Evolutionary conservation across 202 grass and related monocot genomes (phyloP), one percentile per base, ranked within the genome.

Genomic region (Hordeum pubiflorum): DNA sequence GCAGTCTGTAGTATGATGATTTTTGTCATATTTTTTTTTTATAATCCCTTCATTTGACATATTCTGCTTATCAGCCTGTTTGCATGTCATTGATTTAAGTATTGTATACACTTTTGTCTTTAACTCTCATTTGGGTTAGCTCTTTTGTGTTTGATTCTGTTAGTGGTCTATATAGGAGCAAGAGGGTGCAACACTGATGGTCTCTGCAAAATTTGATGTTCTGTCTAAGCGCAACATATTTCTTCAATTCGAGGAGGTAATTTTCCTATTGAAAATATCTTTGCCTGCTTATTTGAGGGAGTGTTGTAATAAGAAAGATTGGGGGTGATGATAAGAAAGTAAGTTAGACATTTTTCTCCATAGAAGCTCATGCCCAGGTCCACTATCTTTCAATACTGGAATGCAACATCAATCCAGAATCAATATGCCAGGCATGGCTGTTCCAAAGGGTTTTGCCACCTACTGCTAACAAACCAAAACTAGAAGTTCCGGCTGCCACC

Each of bases 191-290:
- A 93, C 92, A 65, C 80, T 97, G 84, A 74, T 94, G 80, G 94
- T 97, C 73, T 94, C 91, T 80, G 91, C 91, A 40, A 94, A 87
- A 77, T 97, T 97, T 77, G 84, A 68, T 79, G 67, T 94, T 82
- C 48, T 97, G 36, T 91, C 94, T 69, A 93, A 93, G 60, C 92
- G 91, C 66, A 94, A 94, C 65, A 94, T 97, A 64, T 94, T 91
- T 87, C 94, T 97, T 91, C 88, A 94, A 59, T 97, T 97, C 82
- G 88, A 97, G 87, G 94, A 92, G 94, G 92, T 97, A 86, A 50
- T 57, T 41, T 78, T 10, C 5, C 24, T 15, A 31, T 41, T 4
- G 34, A 58, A 38, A 88, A 69, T 14, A 87, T 64, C 4, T 73
- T 34, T 29, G 38, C 44, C 23, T 79, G 21, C 38, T 81, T 72